A percentile compares a stretch with the other conserved stretches of the same genome.
phyloP scores from a whole-genome alignment of 2,329 filamentous ascomycete species.

The Fusarium piperis region DNA sequence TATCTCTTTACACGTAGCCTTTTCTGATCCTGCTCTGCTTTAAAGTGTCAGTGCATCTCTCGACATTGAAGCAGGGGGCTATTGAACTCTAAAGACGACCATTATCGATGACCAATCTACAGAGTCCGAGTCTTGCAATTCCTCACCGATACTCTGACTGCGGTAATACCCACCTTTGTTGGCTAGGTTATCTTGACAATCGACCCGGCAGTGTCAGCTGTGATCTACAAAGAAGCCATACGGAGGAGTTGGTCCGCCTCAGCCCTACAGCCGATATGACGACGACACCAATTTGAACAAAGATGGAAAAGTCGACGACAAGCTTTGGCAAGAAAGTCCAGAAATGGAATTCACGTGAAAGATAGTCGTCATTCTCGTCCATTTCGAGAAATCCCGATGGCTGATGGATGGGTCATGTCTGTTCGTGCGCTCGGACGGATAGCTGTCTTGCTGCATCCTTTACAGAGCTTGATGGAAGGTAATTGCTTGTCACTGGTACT shows the following conservation, averaged over 20 bases:
- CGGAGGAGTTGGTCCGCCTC: neutral
- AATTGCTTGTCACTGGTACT: neutral
- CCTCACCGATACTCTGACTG: neutral
- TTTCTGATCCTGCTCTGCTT: neutral
- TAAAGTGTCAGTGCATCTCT: neutral
- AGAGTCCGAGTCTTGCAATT: neutral
- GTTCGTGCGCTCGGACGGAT: neutral
- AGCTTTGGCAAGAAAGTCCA: neutral
- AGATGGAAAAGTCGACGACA: neutral
- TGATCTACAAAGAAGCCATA: neutral
- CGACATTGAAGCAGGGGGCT: neutral
- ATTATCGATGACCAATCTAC: neutral
- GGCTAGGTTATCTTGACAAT: too few species aligned
- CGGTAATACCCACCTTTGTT: neutral
- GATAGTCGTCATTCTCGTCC: neutral
- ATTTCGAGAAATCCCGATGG: neutral
- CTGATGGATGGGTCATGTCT: neutral
- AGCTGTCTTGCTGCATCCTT: neutral
- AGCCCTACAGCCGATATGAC: neutral
- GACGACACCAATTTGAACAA: neutral
- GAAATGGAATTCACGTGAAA: neutral
- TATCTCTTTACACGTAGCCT: neutral
- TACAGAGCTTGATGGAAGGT: neutral
- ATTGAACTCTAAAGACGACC: neutral
- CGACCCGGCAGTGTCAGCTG: neutral